Evolutionary conservation across 305 asterid genomes (phyloP), one percentile per base, ranked within the genome.

Genomic region (Solanum hybrid): DNA sequence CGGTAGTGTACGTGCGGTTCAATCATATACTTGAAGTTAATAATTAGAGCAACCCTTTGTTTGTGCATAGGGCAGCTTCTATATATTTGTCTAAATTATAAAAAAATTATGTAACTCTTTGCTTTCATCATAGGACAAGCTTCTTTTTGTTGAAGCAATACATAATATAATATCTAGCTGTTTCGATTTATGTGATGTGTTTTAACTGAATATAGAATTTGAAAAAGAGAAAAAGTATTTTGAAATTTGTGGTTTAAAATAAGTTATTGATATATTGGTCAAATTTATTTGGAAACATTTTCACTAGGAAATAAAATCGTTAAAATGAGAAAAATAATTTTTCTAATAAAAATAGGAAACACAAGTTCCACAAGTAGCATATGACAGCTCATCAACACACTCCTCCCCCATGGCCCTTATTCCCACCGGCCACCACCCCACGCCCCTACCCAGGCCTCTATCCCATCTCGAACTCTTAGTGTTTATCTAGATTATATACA

Each of bases 1-100:
- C 81, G 34, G 90, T 90, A 36, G 91, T 87, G 46, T 77, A 85
- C 88, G 88, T 78, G 88, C 74, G 61, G 33, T 26, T 86, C 75
- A 87, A 87, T 87, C 91, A 61, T 90, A 36, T 76, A 46, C 51
- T 90, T 90, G 83, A 81, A 7, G 85, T 31, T 37, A 61, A 31
- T 33, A 11, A 20, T 31, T 33, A 57, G 40, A 85, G 77, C 88
- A 57, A 85, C 88, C 34, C 88, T 57, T 85, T 85, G 77, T 85
- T 85, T 57, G 33, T 33, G 88, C 51, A 85, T 85, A 57, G 71
- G 88, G 31, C 75, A 84, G 20, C n/a, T 84, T 51, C 33, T 85
- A 57, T 85, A n/a, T 64, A 64, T 42, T 51, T 57, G 22, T 11
- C 29, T 85, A 85, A 85, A 61, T 31, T 80, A 80, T 37, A 2